A percentile compares a stretch with the other conserved stretches of the same genome.
These are phyloP conservation scores for Wickerhamomyces mucosus DNA, from an alignment of 805 yeast species.

Conservation along the genomic window DNA sequence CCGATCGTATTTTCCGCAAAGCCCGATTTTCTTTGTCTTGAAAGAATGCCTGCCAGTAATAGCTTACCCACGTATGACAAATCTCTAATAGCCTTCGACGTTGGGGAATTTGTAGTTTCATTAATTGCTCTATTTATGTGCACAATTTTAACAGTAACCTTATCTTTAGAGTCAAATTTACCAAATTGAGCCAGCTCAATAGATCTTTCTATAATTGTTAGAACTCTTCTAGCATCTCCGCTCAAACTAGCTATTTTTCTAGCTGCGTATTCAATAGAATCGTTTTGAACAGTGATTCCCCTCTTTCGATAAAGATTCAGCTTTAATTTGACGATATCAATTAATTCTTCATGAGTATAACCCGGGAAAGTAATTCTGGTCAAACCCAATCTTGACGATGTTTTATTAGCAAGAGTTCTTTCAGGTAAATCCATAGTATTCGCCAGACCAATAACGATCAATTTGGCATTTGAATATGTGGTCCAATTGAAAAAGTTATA, in stretches of 20 bases:
- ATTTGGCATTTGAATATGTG: conserved; percentile 63
- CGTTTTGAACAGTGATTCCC: conserved; percentile 36
- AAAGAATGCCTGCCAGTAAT: conserved; percentile 56
- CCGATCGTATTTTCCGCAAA: conserved; percentile 64
- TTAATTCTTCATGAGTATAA: conserved; percentile 71
- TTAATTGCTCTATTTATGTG: conserved; percentile 75
- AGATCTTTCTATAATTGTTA: conserved; percentile 81
- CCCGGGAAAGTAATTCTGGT: conserved; percentile 84
- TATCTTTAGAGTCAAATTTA: conserved; percentile 10
- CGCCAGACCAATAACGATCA: conserved; percentile 88
- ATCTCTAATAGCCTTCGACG: conserved; percentile 44
- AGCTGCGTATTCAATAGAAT: conserved; percentile 82
- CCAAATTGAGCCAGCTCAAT: conserved; percentile 57
- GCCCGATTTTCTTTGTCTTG: conserved; percentile 58
- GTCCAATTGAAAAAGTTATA: conserved; percentile 99
- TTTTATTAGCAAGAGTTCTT: conserved; percentile 74
- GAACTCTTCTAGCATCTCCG: conserved; percentile 94
- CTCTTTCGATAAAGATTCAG: conserved; percentile 26
- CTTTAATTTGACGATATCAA: conserved; percentile 63
- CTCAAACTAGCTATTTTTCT: conserved; percentile 93
- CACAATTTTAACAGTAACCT: conserved; percentile 50
- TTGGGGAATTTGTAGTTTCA: conserved; percentile 72
- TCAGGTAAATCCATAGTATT: conserved; percentile 98
- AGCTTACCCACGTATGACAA: conserved; percentile 66
- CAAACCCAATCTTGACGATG: conserved; percentile 84